Conservation (phyloP, 2,329 filamentous ascomycete species). For the Cryoendolithus antarcticus region DNA sequence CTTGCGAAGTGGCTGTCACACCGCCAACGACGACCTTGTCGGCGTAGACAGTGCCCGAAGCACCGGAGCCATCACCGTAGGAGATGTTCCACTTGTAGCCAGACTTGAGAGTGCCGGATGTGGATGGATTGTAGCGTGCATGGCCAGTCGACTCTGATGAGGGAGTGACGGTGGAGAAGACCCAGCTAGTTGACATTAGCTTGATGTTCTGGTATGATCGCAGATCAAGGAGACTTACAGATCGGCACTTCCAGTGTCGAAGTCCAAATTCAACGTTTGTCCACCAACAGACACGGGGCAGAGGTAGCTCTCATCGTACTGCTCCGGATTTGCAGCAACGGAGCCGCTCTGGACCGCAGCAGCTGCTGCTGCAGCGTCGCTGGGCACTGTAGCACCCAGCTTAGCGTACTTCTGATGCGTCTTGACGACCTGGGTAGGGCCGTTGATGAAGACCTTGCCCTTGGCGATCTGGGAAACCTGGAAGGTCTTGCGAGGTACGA, state of each 20-base stretch:
- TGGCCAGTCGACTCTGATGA: slow-evolving; percentile 41
- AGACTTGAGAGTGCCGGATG: slow-evolving; percentile 29
- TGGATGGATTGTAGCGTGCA: slow-evolving; percentile 42
- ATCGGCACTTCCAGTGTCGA: slow-evolving; percentile 59
- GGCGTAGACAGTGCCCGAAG: slow-evolving; percentile 51
- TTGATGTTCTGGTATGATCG: background rate
- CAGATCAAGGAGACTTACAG: slow-evolving; percentile 38
- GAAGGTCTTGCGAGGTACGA: slow-evolving; percentile 15
- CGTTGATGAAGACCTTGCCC: slow-evolving; percentile 24
- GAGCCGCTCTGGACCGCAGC: slow-evolving; percentile 25
- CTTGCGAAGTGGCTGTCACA: slow-evolving; percentile 47
- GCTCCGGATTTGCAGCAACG: slow-evolving; percentile 27
- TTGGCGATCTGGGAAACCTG: slow-evolving; percentile 18
- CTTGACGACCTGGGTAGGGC: slow-evolving; percentile 26
- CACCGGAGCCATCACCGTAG: slow-evolving; percentile 55
- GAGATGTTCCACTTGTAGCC: slow-evolving; percentile 47
- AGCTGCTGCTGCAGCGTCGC: slow-evolving; percentile 18
- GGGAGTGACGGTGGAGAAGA: slow-evolving; percentile 49
- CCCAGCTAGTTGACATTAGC: slow-evolving; percentile 39
- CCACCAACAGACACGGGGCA: slow-evolving; percentile 50
- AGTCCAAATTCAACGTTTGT: slow-evolving; percentile 52
- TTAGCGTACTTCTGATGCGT: slow-evolving; percentile 28
- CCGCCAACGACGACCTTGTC: slow-evolving; percentile 52
- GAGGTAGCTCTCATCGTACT: slow-evolving; percentile 29
- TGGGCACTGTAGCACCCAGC: slow-evolving; percentile 17